A percentile compares a stretch with the other conserved stretches of the same genome.
phyloP scores from a whole-genome alignment of 176 grass and related monocot species.

The Carex cristatella region DNA sequence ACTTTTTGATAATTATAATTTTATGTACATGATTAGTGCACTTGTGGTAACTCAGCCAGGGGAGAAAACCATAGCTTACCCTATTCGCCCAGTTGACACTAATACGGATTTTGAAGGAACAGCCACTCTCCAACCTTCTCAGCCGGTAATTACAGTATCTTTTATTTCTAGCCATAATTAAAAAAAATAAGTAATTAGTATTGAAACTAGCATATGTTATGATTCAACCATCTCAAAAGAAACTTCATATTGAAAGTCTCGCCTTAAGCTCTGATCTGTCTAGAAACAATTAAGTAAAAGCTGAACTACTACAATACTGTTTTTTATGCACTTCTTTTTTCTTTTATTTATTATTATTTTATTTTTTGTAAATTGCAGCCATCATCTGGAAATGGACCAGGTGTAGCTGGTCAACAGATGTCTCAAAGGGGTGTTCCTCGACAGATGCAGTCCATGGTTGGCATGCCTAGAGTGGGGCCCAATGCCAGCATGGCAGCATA shows the following conservation, averaged over 20 bases:
- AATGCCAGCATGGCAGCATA: conserved; percentile 50
- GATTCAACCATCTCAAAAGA: neutral
- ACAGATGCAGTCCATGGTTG: conserved; percentile 68
- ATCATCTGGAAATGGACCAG: conserved; percentile 63
- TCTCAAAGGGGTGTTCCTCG: conserved; percentile 57
- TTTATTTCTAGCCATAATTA: conserved; percentile 2
- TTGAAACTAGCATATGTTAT: neutral
- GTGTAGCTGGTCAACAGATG: conserved; percentile 39
- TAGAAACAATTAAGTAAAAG: neutral
- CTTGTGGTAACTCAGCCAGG: conserved; percentile 71
- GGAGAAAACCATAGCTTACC: conserved; percentile 74
- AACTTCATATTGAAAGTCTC: neutral
- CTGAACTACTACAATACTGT: neutral
- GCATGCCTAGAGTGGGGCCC: conserved; percentile 60
- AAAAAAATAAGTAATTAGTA: neutral
- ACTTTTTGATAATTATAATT: conserved; percentile 22
- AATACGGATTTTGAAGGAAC: conserved; percentile 98
- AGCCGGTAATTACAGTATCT: conserved; percentile 46
- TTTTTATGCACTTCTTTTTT: neutral
- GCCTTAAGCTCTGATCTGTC: neutral
- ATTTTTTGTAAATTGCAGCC: conserved; percentile 19
- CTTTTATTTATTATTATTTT: no score
- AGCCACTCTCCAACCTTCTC: conserved; percentile 78
- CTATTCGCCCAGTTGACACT: conserved; percentile 87
- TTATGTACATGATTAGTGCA: conserved; percentile 52